phyloP scores from a whole-genome alignment of 352 stramenopile genomes.

The Pythium brassicae region DNA sequence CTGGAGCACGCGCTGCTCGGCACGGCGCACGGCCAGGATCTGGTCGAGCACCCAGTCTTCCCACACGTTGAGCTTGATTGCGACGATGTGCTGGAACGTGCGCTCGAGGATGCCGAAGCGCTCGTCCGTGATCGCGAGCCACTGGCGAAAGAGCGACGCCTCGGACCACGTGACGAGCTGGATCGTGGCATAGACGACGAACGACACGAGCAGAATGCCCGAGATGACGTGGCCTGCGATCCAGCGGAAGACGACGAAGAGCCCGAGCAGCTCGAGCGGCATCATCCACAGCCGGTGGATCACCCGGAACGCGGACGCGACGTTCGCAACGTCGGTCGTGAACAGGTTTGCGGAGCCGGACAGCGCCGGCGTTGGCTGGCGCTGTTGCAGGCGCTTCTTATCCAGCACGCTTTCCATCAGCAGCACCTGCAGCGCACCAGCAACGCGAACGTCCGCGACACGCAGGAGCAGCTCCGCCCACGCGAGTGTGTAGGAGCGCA shows the following conservation, averaged over 20 bases:
- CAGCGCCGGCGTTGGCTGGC: too few relatives aligned
- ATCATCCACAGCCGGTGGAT: conserved; percentile 30
- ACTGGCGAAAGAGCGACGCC: conserved; percentile 7
- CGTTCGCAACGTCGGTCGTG: conserved; percentile 20
- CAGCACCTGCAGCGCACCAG: conserved; percentile 21
- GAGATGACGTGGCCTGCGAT: conserved; percentile 12
- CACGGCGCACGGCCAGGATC: conserved; percentile 27
- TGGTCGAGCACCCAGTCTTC: conserved; percentile 44
- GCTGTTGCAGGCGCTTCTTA: neutral
- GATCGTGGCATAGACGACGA: conserved; percentile 11
- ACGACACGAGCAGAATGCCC: conserved; percentile 11
- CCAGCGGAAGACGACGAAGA: conserved; percentile 17
- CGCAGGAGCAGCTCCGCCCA: conserved; percentile 29
- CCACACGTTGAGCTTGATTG: conserved; percentile 56
- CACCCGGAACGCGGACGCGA: conserved; percentile 20
- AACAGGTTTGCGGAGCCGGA: conserved; percentile 23
- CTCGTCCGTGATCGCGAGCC: conserved; percentile 15
- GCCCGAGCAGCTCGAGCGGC: conserved; percentile 20
- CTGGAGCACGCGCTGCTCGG: conserved; percentile 27
- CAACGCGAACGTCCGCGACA: conserved; percentile 18
- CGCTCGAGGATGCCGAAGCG: conserved; percentile 12
- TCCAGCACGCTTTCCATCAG: conserved; percentile 27
- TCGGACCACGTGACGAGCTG: conserved; percentile 14
- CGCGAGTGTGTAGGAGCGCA: conserved; percentile 25
- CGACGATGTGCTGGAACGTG: conserved; percentile 11